Percentiles rank a stretch among this genome's conserved stretches.
Evolutionary conservation across 371 early-diverging fungal genomes (phyloP).

Genomic region (Lichtheimia ramosa): DNA sequence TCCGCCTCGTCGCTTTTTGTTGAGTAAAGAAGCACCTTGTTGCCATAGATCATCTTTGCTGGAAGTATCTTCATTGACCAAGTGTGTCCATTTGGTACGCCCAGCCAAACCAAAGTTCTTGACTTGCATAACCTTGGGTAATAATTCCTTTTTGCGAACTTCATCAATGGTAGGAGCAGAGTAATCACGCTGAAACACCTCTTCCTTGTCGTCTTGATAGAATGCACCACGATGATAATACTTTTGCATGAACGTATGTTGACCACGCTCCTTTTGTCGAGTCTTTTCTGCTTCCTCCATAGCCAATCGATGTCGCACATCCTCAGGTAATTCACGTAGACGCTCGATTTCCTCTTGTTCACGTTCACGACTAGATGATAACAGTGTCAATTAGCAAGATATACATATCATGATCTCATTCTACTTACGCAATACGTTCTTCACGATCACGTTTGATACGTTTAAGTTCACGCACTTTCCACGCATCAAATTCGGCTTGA

Average conservation of each 20-base stretch:
- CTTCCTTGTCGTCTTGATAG: conserved; percentile 64
- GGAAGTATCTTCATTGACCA: conserved; percentile 84
- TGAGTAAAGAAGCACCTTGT: conserved; percentile 3
- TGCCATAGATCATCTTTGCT: conserved; percentile 37
- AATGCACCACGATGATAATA: conserved; percentile 91
- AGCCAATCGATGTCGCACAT: conserved; percentile 70
- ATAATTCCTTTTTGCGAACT: conserved; percentile 57
- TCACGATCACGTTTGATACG: conserved; percentile 89
- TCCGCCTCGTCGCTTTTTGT: not conserved
- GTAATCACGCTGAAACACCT: conserved; percentile 70
- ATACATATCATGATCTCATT: not conserved
- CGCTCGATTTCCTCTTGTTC: conserved; percentile 83
- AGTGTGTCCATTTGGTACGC: conserved; percentile 87
- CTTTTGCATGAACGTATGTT: conserved; percentile 70
- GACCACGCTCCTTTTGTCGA: conserved; percentile 51
- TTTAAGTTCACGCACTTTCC: conserved; percentile 90
- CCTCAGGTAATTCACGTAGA: conserved; percentile 81
- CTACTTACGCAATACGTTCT: conserved; percentile 69
- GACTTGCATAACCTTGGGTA: conserved; percentile 89
- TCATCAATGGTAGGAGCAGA: conserved; percentile 80
- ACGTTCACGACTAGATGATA: conserved; percentile 57
- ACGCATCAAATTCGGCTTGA: conserved; percentile 85
- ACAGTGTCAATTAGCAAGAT: not conserved
- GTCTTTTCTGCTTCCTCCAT: conserved; percentile 57
- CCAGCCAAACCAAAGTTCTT: conserved; percentile 88